phyloP scores from a whole-genome alignment of 495 filamentous ascomycete species.

The Penicillium canariense region DNA sequence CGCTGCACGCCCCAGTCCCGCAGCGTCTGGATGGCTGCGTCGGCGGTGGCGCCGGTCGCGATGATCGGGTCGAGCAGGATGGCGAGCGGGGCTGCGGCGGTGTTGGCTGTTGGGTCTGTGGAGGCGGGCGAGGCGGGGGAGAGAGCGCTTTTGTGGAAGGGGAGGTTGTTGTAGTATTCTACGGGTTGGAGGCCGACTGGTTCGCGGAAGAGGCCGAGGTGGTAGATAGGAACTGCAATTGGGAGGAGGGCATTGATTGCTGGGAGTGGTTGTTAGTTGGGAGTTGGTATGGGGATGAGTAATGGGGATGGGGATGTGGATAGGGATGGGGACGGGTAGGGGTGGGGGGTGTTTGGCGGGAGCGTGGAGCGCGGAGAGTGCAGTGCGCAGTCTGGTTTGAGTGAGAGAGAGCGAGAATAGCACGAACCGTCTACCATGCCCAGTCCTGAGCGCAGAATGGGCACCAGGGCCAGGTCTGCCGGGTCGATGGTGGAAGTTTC shows the following conservation, averaged over 20 bases:
- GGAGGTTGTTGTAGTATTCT: constrained; percentile 98
- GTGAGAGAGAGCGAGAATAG: neutral
- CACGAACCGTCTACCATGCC: constrained; percentile 78
- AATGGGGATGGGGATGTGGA: neutral
- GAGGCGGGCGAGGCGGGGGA: constrained; percentile 34
- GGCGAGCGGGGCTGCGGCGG: constrained; percentile 58
- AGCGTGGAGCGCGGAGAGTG: neutral
- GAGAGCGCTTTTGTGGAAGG: constrained; percentile 56
- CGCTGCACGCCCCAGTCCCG: constrained; percentile 85
- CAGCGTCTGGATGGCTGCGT: constrained; percentile 84
- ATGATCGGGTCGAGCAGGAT: constrained; percentile 91
- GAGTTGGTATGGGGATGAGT: too few relatives aligned
- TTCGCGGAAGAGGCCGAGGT: constrained; percentile 91
- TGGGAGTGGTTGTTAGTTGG: constrained; percentile 24
- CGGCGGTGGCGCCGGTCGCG: constrained; percentile 86
- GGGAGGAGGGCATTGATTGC: constrained; percentile 84
- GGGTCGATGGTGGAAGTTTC: constrained; percentile 59
- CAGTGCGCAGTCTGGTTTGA: too few relatives aligned
- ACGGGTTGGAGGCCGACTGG: constrained; percentile 80
- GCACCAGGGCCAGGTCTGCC: constrained; percentile 72
- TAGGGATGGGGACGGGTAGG: neutral
- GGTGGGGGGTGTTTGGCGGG: neutral
- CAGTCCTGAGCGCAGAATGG: constrained; percentile 85
- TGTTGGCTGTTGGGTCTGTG: constrained; percentile 29
- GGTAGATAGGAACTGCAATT: constrained; percentile 76